phyloP scores from a whole-genome alignment of 306 rosid species.

The Ziziphus jujuba region DNA sequence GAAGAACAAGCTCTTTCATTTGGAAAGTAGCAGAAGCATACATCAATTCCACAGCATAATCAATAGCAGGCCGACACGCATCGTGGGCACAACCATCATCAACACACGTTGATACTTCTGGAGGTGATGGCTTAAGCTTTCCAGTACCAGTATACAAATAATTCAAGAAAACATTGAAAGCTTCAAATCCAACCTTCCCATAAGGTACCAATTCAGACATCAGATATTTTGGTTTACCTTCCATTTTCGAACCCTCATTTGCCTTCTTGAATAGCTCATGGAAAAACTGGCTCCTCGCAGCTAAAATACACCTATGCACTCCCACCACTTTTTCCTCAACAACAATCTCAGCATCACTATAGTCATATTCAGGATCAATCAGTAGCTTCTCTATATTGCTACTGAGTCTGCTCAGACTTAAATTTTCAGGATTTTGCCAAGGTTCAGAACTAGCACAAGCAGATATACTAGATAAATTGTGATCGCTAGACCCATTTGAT shows the following conservation, averaged over 20 bases:
- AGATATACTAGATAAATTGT: slow-evolving; percentile 42
- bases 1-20: slow-evolving; percentile 78
- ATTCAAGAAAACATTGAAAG: slow-evolving; percentile 68
- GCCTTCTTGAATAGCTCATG: slow-evolving; percentile 66
- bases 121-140: slow-evolving; percentile 67
- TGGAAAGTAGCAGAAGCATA: slow-evolving; percentile 81
- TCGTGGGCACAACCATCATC: slow-evolving; percentile 75
- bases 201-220: slow-evolving; percentile 68
- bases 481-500: slow-evolving; percentile 63
- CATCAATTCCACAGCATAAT: slow-evolving; percentile 81
- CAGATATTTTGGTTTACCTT: slow-evolving; percentile 64
- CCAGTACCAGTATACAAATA: slow-evolving; percentile 93
- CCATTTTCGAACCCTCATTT: slow-evolving; percentile 37
- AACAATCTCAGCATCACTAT: slow-evolving; percentile 70
- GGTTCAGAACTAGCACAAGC: slow-evolving; percentile 44
- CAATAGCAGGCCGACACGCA: slow-evolving; percentile 81
- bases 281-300: slow-evolving; percentile 71
- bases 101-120: slow-evolving; percentile 77
- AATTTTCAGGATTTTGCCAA: slow-evolving; percentile 42
- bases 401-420: slow-evolving; percentile 74
- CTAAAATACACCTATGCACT: slow-evolving; percentile 75
- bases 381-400: slow-evolving; percentile 75
- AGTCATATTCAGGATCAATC: slow-evolving; percentile 58
- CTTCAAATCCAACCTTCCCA: slow-evolving; percentile 67
- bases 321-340: slow-evolving; percentile 66